These are phyloP conservation scores for Starmerella roubikii DNA, from an alignment of 805 yeast species.

Conservation along the genomic window DNA sequence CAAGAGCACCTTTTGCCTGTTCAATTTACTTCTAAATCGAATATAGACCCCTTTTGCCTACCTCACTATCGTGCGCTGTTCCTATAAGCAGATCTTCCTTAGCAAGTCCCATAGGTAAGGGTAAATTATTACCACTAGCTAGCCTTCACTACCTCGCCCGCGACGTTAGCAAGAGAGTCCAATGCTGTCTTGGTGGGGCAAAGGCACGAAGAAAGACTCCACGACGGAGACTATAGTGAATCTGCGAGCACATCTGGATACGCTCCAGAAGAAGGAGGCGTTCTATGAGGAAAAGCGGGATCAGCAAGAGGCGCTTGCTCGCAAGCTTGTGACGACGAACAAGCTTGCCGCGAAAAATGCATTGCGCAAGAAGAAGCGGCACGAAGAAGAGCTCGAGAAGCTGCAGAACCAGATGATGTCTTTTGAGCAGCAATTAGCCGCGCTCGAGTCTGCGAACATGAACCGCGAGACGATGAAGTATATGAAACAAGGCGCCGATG, in stretches of 20 bases:
- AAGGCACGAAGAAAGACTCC: slow-evolving; percentile 56
- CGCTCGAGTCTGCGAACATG: slow-evolving; percentile 90
- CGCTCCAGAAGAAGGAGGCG: slow-evolving; percentile 68
- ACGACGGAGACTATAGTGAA: slow-evolving; percentile 89
- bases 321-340: slow-evolving; percentile 57
- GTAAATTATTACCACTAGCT: no score
- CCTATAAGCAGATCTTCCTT: no score
- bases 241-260: slow-evolving; percentile 75
- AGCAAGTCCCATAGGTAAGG: no score
- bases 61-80: no score
- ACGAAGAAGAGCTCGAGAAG: slow-evolving; percentile 63
- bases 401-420: slow-evolving; percentile 80
- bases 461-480: slow-evolving; percentile 97
- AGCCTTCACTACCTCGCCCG: no score
- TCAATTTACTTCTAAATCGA: no score
- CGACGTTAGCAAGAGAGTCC: no score
- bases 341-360: slow-evolving; percentile 75
- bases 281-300: slow-evolving; percentile 71
- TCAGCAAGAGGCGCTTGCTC: slow-evolving; percentile 69
- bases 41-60: no score
- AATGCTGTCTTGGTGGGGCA: slow-evolving; percentile 35
- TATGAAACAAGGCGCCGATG: slow-evolving; percentile 94
- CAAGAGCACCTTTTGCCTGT: no score
- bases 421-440: slow-evolving; percentile 73
- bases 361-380: slow-evolving; percentile 72